Percentiles rank a stretch among this genome's conserved stretches.
Conservation (phyloP, 495 filamentous ascomycete genomes). For the Penicillium daleae region DNA sequence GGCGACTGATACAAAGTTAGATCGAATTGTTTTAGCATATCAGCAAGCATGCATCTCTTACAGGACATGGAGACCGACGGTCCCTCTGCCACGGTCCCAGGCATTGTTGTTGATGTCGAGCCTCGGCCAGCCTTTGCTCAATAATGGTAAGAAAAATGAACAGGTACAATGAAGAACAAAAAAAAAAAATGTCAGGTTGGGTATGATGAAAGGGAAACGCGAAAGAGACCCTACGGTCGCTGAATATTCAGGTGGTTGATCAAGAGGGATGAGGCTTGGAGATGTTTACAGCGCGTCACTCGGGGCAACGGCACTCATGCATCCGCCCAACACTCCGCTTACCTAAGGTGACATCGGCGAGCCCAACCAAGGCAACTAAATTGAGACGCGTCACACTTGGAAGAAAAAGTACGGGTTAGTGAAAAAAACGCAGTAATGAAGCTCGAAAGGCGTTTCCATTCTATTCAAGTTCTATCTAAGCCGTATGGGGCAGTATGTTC, state of each 20-base stretch:
- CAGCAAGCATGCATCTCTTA: constrained; percentile 34
- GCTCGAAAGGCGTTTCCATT: constrained; percentile 10
- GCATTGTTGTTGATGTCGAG: constrained; percentile 56
- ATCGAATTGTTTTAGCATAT: constrained; percentile 20
- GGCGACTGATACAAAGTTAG: constrained; percentile 63
- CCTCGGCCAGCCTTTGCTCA: constrained; percentile 51
- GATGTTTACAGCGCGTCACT: constrained; percentile 52
- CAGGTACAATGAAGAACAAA: constrained; percentile 17
- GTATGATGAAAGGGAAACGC: constrained; percentile 21
- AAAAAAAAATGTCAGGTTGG: constrained; percentile 18
- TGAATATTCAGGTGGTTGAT: constrained; percentile 32
- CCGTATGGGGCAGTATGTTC: constrained; percentile 10
- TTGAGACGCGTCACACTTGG: constrained; percentile 4
- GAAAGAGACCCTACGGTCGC: constrained; percentile 35
- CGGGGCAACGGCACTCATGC: constrained; percentile 43
- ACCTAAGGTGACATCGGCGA: constrained; percentile 9
- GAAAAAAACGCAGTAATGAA: too few relatives aligned
- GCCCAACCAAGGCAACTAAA: constrained; percentile 3
- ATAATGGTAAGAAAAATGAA: constrained; percentile 24
- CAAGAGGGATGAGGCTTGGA: constrained; percentile 24
- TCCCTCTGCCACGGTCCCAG: constrained; percentile 62
- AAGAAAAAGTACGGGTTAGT: neutral
- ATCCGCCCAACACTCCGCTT: constrained; percentile 11
- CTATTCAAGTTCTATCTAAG: constrained; percentile 15
- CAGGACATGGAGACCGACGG: constrained; percentile 68